Evolutionary conservation across 495 filamentous ascomycete genomes (phyloP).

Genomic region (Daldinia childiae): DNA sequence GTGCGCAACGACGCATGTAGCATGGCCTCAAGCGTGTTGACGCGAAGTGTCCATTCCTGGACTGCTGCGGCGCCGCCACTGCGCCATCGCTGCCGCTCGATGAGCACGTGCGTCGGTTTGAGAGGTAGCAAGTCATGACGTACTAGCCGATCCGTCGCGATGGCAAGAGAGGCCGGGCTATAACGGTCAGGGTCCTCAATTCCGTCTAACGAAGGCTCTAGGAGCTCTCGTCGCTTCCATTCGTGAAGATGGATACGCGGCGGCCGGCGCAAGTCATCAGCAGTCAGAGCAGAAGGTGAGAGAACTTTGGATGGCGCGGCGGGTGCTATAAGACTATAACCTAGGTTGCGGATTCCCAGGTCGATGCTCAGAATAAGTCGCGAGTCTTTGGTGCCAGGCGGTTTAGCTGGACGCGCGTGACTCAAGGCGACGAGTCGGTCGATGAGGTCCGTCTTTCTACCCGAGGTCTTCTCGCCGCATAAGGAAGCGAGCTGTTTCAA

Average conservation of each 20-base stretch:
- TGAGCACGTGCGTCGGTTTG: conserved; percentile 74
- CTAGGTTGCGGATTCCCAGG: conserved; percentile 87
- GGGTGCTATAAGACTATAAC: conserved; percentile 70
- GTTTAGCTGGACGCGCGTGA: conserved; percentile 7
- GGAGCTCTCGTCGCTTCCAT: conserved; percentile 48
- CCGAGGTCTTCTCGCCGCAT: conserved; percentile 35
- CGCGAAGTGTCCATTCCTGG: conserved; percentile 88
- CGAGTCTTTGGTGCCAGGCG: not conserved
- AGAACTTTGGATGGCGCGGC: conserved; percentile 30
- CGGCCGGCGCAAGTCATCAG: conserved; percentile 12
- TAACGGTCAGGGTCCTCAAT: conserved; percentile 55
- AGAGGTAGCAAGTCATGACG: conserved; percentile 52
- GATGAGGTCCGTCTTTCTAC: conserved; percentile 35
- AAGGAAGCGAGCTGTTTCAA: conserved; percentile 37
- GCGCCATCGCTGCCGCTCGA: conserved; percentile 75
- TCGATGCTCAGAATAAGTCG: conserved; percentile 79
- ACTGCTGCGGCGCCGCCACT: conserved; percentile 69
- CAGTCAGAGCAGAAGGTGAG: conserved; percentile 16
- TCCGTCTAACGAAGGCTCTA: conserved; percentile 22
- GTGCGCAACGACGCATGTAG: conserved; percentile 78
- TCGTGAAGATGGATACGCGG: conserved; percentile 42
- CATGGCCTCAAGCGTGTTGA: conserved; percentile 92
- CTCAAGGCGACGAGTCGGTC: conserved; percentile 24
- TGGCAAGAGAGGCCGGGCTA: conserved; percentile 65
- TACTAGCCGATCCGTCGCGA: conserved; percentile 70